Evolutionary conservation across 2,329 filamentous ascomycete genomes (phyloP), one percentile per base, ranked within the genome.

Genomic region (Penicillium janthinellum): DNA sequence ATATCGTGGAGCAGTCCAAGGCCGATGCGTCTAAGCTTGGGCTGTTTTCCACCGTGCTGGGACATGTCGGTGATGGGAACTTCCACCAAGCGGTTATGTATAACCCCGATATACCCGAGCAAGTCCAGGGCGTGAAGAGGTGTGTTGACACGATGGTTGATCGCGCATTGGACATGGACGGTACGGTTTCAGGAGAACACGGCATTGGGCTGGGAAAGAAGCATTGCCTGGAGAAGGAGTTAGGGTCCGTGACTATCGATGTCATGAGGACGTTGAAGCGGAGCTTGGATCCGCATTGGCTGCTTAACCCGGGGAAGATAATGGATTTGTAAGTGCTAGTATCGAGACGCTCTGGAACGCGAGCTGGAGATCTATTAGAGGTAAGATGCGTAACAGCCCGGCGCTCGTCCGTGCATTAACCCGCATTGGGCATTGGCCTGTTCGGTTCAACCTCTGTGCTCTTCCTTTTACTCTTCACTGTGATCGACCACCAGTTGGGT

Each of bases 81-180:
- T 97, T 97, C 79, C 93, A 97, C 74, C 89, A 93, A 73, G 91
- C 89, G 72, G 95, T 97, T 77, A 89, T 96, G 78, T 97, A 96
- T 74, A 86, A 95, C 76, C 84, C 85, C 25, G 83, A 81, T 28
- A 82, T 92, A 57, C 83, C 85, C 3, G 86, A 82, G 25, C 90
- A 96, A 76, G 84, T 84, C 56, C 87, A 84, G 42, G 90, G 89
- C 65, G 91, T 95, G 1, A 90, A 95, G 73, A 84, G 82, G 56
- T 92, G 90, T 64, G 91, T 97, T 47, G 88, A 93, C 72, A 89
- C 91, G 67, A 96, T 97, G 92, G 91, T 96, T 20, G 84, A 90
- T 66, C 86, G 91, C 15, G 93, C 92, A 2, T 77, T 97, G 25
- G 90, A 94, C 64, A 96, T 97, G 92, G 93, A 96, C 60, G 92